Base-by-base conservation (phyloP, 805 yeast genomes). In the Sugiyamaella qingdaonensis region DNA sequence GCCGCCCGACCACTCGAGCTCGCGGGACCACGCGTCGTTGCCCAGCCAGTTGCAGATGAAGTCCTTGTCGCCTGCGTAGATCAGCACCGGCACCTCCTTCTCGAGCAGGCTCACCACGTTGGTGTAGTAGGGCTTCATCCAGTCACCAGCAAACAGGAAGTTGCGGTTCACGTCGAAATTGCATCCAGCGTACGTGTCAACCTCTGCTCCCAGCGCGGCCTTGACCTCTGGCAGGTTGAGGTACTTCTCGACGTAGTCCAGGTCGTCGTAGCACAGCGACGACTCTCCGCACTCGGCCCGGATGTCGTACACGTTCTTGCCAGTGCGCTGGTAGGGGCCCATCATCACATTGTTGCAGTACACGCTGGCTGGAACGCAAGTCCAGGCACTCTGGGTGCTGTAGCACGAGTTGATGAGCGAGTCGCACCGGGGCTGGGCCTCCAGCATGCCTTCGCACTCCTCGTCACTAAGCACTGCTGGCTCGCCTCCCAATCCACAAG, bases 11-110 rank as follows among this genome's bases (percentile, higher is more conserved):
- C 88, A 86, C 64, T 86, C 86, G 51, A 89, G 77, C 46, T 73
- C 79, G 29, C 63, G 53, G 35, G 92, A 76, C 95, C 96, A 88
- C 13, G 86, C 94, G 65, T 82, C 80, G 69, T 90, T 90, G 59
- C 97, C 98, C 65, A 92, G 78, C 97, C 97, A 91, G 75, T 92
- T 91, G 74, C 97, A 91, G 67, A 91, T 91, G 71, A 84, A 91
- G 71, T 91, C 98, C 73, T 89, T 88, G 73, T 91, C 97, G 66
- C 98, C 98, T 13, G 96, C 96, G 64, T 91, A 92, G 57, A 92
- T 78, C 68, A 92, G 78, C 24, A 90, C 91, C 2, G 97, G 97
- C 48, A 91, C 64, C 10, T 78, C 85, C 21, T 77, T 68, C 57
- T 89, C 90, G 61, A 92, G 78, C 57, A 90, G 72, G 45, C 81